Base-by-base conservation (phyloP, 345 rosid species). In the Nephelium lappaceum region DNA sequence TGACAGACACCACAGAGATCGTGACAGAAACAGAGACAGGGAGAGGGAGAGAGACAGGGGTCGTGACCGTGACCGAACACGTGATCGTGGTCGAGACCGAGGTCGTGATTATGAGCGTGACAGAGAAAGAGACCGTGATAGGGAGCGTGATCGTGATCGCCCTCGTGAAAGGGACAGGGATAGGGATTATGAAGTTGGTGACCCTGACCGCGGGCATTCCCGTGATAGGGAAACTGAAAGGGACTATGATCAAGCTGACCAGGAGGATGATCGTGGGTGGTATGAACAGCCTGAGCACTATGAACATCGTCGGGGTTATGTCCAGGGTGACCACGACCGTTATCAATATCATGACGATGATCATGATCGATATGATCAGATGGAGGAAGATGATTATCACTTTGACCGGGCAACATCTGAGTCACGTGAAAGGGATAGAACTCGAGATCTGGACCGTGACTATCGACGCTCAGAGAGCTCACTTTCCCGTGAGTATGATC, bases 1-100 rank as follows among this genome's bases (percentile, higher is more conserved):
- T 80, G 97, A 92, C 58, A 90, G 94, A 78, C 98, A 92, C 81
- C 92, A 89, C 42, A 87, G 91, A 80, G 98, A 93, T 70, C 88
- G 95, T 72, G 97, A 90, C 75, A 85, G 91, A 81, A 90, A 88
- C 55, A 89, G 87, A 77, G 97, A 93, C 36, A 82, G 80, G 19
- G 90, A 83, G 47, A 83, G 77, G 82, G 93, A 92, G 53, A 83
- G 86, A 69, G 95, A 88, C 14, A 76, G 87, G 64, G 95, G 86
- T 5, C 86, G 88, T 66, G 95, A 88, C 43, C 86, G 90, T 14
- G 80, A 60, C 19, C 77, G 86, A 8, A 86, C 79, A 21, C 87
- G 89, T 3, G 88, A 80, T 12, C 86, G 91, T 16, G 87, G 76
- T 65, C 79, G 89, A 11, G 93, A 83, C 49, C 82, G 87, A 15